Conservation (phyloP, 78 protist species). For the Dictyostelium capitatum region DNA sequence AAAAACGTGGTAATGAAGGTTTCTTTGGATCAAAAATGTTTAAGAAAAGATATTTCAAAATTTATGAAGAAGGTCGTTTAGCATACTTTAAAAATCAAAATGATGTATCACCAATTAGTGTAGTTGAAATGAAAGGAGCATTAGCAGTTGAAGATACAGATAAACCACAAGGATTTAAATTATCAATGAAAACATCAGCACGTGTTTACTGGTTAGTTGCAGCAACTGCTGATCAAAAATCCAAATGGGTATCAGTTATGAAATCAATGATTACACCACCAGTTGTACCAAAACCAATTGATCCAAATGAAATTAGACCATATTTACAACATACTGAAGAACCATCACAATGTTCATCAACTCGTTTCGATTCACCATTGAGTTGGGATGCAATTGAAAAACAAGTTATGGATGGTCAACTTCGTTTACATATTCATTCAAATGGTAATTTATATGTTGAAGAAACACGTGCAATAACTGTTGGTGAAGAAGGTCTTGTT, state of each 20-base stretch:
- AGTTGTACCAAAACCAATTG: conserved; percentile 45
- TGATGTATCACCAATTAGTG: conserved; percentile 57
- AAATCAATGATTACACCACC: conserved; percentile 46
- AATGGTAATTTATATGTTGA: conserved; percentile 33
- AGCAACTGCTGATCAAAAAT: conserved; percentile 20
- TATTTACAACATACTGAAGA: conserved; percentile 67
- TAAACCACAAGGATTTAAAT: conserved; percentile 41
- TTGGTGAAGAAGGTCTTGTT: background rate
- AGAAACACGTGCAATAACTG: conserved; percentile 21
- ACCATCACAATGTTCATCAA: conserved; percentile 33
- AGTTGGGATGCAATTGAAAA: conserved; percentile 53
- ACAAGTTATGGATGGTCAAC: conserved; percentile 2
- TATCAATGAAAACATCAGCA: conserved; percentile 69
- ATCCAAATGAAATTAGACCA: conserved; percentile 64
- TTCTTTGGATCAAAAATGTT: conserved; percentile 69
- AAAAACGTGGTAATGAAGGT: conserved; percentile 67
- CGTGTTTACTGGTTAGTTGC: conserved; percentile 61
- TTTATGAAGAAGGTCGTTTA: conserved; percentile 63
- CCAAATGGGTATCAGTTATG: conserved; percentile 10
- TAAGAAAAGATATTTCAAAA: conserved; percentile 51
- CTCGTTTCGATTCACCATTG: conserved; percentile 47
- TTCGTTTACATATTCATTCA: conserved; percentile 44
- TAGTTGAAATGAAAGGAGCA: conserved; percentile 62
- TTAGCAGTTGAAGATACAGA: conserved; percentile 48
- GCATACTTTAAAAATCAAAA: conserved; percentile 37